A percentile compares a stretch with the other conserved stretches of the same genome.
These are phyloP conservation scores for Lippia alba DNA, from an alignment of 305 asterid species.

Conservation along the genomic window DNA sequence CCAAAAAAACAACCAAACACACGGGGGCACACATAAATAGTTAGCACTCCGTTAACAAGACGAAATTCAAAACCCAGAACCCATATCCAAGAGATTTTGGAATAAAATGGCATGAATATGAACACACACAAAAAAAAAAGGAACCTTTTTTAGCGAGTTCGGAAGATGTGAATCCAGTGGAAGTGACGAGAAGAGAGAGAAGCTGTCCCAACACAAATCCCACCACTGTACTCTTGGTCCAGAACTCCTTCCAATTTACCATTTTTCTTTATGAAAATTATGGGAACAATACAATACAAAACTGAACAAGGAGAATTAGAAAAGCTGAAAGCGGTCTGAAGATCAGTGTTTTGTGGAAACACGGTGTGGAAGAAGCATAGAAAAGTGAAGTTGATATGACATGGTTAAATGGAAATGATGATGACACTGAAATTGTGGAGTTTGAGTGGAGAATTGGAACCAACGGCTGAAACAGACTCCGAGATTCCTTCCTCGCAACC, in stretches of 20 bases:
- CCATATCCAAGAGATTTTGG: conserved; percentile 11
- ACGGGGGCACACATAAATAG: too few relatives aligned
- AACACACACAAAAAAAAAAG: background rate
- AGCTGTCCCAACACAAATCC: conserved; percentile 83
- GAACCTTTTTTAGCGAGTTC: conserved; percentile 84
- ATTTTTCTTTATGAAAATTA: conserved; percentile 31
- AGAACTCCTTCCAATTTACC: conserved; percentile 51
- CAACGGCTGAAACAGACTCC: conserved; percentile 41
- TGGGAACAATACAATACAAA: background rate
- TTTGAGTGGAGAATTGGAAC: conserved; percentile 22
- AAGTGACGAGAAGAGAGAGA: conserved; percentile 81
- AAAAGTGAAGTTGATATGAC: background rate
- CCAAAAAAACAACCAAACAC: conserved; percentile 6
- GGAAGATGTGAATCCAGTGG: conserved; percentile 92
- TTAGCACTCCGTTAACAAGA: conserved; percentile 16
- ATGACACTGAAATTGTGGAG: conserved; percentile 6
- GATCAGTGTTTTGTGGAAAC: background rate
- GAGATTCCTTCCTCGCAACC: conserved; percentile 30
- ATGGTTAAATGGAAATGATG: background rate
- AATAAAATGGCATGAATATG: conserved; percentile 1
- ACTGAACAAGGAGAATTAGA: background rate
- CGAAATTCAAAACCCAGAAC: conserved; percentile 20
- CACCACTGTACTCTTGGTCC: conserved; percentile 60
- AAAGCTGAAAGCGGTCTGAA: background rate
- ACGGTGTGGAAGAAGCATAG: background rate